Conservation (phyloP, 2,329 filamentous ascomycete species). For the Elsinoe fawcettii region DNA sequence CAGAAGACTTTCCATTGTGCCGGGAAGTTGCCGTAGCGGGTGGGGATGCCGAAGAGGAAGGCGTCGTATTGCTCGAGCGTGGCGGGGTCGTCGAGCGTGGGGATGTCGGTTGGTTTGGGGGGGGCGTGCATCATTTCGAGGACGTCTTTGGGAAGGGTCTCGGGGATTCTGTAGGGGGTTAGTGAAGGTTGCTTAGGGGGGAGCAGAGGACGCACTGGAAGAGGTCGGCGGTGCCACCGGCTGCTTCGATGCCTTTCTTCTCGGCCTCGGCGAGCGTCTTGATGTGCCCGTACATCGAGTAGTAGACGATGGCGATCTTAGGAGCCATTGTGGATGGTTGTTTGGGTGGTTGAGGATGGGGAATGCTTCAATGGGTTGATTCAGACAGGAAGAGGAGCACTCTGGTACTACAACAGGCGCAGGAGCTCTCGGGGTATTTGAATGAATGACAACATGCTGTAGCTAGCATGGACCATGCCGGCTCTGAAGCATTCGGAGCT, state of each 20-base stretch:
- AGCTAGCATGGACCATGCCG: not conserved
- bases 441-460: not conserved
- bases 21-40: conserved; percentile 93
- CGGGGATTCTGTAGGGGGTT: conserved; percentile 51
- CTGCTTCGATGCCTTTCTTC: conserved; percentile 79
- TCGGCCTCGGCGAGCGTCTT: conserved; percentile 77
- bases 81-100: conserved; percentile 50
- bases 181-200: not conserved
- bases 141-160: conserved; percentile 80
- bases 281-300: conserved; percentile 93
- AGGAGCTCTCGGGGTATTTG: conserved; percentile 8
- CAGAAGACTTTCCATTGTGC: conserved; percentile 92
- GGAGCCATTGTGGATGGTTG: conserved; percentile 21
- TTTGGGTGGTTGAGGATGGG: not conserved
- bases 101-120: conserved; percentile 60
- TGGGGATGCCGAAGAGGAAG: conserved; percentile 90
- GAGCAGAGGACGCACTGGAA: conserved; percentile 56
- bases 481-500: conserved; percentile 10
- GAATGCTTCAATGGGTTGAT: not conserved
- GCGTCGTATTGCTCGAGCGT: conserved; percentile 61
- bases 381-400: not conserved
- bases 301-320: conserved; percentile 73
- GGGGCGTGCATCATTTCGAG: conserved; percentile 87
- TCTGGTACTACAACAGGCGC: not conserved
- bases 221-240: conserved; percentile 72